Evolutionary conservation across 2,329 filamentous ascomycete species (phyloP).

Genomic region (Pleomassaria siparia): DNA sequence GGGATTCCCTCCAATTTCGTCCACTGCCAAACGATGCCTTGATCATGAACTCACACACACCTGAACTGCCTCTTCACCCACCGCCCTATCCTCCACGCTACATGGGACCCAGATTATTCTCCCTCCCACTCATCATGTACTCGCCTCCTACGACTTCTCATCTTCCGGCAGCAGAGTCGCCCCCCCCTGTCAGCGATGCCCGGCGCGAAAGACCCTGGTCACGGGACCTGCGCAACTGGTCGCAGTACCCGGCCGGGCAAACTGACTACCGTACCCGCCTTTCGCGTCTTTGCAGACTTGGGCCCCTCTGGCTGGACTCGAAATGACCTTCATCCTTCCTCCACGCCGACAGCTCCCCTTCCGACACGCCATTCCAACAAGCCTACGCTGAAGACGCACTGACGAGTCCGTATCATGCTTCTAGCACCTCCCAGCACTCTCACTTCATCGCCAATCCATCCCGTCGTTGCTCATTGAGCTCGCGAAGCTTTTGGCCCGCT

Average conservation of each 20-base stretch:
- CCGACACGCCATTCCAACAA: constrained; percentile 29
- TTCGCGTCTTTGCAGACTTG: constrained; percentile 6
- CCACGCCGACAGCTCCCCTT: constrained; percentile 29
- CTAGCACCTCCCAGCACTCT: constrained; percentile 16
- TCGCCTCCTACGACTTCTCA: not conserved
- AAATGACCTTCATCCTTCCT: constrained; percentile 19
- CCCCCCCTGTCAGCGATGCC: not conserved
- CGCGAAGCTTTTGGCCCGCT: constrained; percentile 40
- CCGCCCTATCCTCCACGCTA: not conserved
- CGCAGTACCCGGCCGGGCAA: constrained; percentile 8
- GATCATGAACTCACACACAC: constrained; percentile 1
- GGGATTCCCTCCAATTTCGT: not conserved
- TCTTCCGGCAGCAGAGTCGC: not conserved
- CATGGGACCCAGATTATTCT: not conserved
- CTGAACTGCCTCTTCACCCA: not conserved
- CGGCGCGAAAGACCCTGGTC: constrained; percentile 1
- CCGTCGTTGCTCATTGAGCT: constrained; percentile 37
- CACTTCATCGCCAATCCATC: constrained; percentile 28
- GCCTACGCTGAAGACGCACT: constrained; percentile 17
- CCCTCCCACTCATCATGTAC: not conserved
- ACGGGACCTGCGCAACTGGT: constrained; percentile 11
- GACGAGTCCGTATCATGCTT: constrained; percentile 32
- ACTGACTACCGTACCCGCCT: not conserved
- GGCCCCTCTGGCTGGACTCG: constrained; percentile 13
- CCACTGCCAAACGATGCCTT: constrained; percentile 1